Base-by-base conservation (phyloP, 164 flowering plant genomes). In the Brasenia schreberi region DNA sequence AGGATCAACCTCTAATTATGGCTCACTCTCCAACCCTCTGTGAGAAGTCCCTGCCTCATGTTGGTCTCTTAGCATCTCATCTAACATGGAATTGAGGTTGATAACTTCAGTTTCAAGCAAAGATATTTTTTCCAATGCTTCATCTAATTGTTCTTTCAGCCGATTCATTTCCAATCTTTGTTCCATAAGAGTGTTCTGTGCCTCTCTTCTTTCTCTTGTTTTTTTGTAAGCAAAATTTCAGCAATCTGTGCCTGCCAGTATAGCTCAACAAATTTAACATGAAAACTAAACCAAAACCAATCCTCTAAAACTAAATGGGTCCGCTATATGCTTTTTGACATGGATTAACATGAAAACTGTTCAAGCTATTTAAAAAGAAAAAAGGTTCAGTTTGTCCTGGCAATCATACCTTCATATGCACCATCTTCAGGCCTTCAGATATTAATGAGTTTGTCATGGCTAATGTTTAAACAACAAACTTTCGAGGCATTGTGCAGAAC, bases 1-100 rank as follows among this genome's bases (percentile, higher is more conserved):
- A 7, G 59, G 60, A 9, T 49, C 56, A 49, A 14, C 16, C 16
- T 49, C 56, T 14, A 14, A 9, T 49, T 14, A 0, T 9, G 16
- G 16, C 56, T 49, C 56, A 49, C 4, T 49, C 56, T 49, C 56
- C 56, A 6, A 9, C 16, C 16, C 39, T 3, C 39, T 3, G 39
- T 33, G 12, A 49, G 56, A 49, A 1, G 56, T 9, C 16, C 56
- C 56, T 49, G 39, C 39, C 39, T 9, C 75, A 68, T 89, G 90
- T 52, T 84, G 85, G 75, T 88, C 86, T 59, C 73, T 67, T 71
- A 82, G 77, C 80, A 86, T 68, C 42, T 82, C 83, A 62, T 85
- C 89, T 69, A 70, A 77, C 12, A 16, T 33, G 64, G n/a, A 49
- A 11, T 74, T 67, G 6, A 85, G 74, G 33, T 84, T 81, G 43